Evolutionary conservation across 305 asterid genomes (phyloP).

Genomic region (Fraxinus sp.): DNA sequence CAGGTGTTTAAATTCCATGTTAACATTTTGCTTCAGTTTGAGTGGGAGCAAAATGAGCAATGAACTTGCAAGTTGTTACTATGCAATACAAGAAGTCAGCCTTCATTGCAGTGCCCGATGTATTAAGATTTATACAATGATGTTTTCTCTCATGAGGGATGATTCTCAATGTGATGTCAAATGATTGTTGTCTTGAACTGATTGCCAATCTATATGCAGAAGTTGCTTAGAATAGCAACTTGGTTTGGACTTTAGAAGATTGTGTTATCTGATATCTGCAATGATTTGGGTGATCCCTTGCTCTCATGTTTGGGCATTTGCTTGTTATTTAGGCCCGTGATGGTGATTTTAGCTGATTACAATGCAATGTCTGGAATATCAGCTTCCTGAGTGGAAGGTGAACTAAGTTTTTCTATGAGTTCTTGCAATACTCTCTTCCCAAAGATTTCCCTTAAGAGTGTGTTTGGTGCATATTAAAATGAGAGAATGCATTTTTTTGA

Average conservation of each 20-base stretch:
- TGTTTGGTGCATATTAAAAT: no score
- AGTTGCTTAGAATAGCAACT: slow-evolving; percentile 4
- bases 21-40: slow-evolving; percentile 8
- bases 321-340: background rate
- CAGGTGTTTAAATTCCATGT: background rate
- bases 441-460: background rate
- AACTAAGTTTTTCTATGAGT: background rate
- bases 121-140: background rate
- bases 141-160: background rate
- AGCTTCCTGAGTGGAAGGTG: background rate
- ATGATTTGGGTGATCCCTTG: background rate
- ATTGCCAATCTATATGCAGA: slow-evolving; percentile 11
- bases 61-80: background rate
- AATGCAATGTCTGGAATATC: background rate
- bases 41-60: background rate
- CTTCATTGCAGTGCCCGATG: background rate
- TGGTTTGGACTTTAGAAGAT: background rate
- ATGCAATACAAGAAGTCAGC: background rate
- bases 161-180: background rate
- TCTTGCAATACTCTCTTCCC: background rate
- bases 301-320: background rate
- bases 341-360: background rate
- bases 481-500: no score
- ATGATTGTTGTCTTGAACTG: background rate
- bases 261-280: background rate